Evolutionary conservation across 805 yeast species (phyloP).

Genomic region (Candida vartiovaarae): DNA sequence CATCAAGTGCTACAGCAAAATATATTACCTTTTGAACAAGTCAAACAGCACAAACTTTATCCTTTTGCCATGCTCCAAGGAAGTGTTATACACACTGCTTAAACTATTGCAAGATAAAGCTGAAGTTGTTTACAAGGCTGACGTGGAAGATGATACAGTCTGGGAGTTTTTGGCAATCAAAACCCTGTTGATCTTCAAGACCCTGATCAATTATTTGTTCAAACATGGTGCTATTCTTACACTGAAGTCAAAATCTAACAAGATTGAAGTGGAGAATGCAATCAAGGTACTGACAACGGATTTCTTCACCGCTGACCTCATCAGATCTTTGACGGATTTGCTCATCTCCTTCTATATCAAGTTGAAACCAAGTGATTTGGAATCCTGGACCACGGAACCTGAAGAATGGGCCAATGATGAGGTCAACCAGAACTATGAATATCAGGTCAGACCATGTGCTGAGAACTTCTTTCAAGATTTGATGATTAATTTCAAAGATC

Average conservation of each 20-base stretch:
- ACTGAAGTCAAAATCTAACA: conserved; percentile 57
- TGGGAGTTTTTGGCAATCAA: conserved; percentile 74
- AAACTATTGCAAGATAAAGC: conserved; percentile 60
- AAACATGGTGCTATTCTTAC: conserved; percentile 60
- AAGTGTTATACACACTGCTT: conserved; percentile 55
- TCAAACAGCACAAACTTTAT: conserved; percentile 65
- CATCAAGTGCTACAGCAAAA: conserved; percentile 67
- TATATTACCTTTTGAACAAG: conserved; percentile 53
- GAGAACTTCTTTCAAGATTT: conserved; percentile 78
- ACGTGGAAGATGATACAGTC: conserved; percentile 38
- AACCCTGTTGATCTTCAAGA: conserved; percentile 56
- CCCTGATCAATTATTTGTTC: conserved; percentile 51
- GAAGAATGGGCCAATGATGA: conserved; percentile 92
- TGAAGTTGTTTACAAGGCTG: conserved; percentile 49
- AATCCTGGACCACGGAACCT: conserved; percentile 78
- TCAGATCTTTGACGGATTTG: conserved; percentile 55
- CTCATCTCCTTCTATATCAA: conserved; percentile 69
- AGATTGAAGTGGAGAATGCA: conserved; percentile 54
- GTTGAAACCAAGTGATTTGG: conserved; percentile 68
- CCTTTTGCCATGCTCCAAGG: conserved; percentile 54
- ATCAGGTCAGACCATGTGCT: conserved; percentile 78
- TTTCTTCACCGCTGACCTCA: conserved; percentile 50
- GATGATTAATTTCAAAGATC: conserved; percentile 52
- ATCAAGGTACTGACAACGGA: conserved; percentile 42
- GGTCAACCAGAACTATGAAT: conserved; percentile 70